phyloP scores from a whole-genome alignment of 2,329 filamentous ascomycete genomes.

The Monilinia aucupariae region DNA sequence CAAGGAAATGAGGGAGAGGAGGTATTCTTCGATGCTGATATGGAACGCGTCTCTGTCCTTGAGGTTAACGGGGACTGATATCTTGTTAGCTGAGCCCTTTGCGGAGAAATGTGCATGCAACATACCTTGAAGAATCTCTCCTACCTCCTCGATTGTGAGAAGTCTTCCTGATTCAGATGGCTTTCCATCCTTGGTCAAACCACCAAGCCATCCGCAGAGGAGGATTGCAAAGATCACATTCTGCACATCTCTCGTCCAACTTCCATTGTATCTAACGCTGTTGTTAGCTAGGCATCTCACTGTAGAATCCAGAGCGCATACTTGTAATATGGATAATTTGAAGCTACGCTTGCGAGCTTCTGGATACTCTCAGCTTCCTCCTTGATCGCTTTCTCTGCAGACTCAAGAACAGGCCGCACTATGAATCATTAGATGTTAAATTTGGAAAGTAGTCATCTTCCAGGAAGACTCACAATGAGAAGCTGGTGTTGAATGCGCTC shows the following conservation, averaged over 20 bases:
- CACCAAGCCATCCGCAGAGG: conserved; percentile 71
- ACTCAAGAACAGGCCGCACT: conserved; percentile 65
- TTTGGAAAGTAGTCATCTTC: not conserved
- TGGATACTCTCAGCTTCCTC: conserved; percentile 66
- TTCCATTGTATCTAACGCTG: conserved; percentile 61
- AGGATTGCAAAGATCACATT: conserved; percentile 60
- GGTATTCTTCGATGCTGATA: conserved; percentile 94
- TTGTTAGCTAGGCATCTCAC: conserved; percentile 18
- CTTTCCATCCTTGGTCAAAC: conserved; percentile 51
- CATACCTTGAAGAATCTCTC: conserved; percentile 62
- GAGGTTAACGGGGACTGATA: conserved; percentile 77
- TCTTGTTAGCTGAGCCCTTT: conserved; percentile 18
- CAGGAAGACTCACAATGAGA: conserved; percentile 49
- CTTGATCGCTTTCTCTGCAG: conserved; percentile 64
- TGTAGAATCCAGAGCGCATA: conserved; percentile 38
- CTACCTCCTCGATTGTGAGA: conserved; percentile 83
- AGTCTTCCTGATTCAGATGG: conserved; percentile 58
- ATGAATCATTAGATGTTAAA: conserved; percentile 18
- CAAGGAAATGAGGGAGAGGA: conserved; percentile 78
- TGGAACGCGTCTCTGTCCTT: conserved; percentile 90
- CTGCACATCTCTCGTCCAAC: conserved; percentile 82
- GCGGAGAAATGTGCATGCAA: not conserved
- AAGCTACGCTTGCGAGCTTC: conserved; percentile 67
- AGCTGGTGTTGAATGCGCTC: conserved; percentile 81
- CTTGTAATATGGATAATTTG: conserved; percentile 94